phyloP scores from a whole-genome alignment of 352 stramenopile species.

The Globisporangium acanthophoron region DNA sequence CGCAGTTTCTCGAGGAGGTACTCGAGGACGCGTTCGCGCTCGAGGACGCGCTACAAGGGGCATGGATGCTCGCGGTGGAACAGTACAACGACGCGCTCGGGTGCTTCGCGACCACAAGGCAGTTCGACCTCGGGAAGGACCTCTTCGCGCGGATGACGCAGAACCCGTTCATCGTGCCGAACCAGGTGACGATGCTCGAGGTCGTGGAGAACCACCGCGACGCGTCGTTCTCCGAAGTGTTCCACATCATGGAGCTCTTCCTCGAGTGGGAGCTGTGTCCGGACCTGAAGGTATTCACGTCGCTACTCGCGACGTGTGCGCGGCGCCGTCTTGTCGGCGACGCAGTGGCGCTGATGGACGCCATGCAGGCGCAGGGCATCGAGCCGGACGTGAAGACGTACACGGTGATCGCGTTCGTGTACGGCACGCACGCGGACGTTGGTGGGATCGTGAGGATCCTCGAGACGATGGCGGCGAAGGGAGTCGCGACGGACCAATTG shows the following conservation, averaged over 20 bases:
- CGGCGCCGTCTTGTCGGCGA: conserved; percentile 49
- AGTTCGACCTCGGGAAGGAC: conserved; percentile 44
- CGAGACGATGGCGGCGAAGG: conserved; percentile 32
- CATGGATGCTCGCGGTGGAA: conserved; percentile 54
- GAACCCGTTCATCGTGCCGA: conserved; percentile 44
- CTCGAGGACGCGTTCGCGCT: conserved; percentile 44
- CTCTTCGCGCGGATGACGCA: conserved; percentile 59
- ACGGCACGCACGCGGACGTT: conserved; percentile 48
- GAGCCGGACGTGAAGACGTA: conserved; percentile 56
- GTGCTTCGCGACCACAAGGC: conserved; percentile 49
- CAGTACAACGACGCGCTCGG: conserved; percentile 79
- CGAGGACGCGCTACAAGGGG: conserved; percentile 32
- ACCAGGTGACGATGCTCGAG: conserved; percentile 75
- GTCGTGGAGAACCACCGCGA: conserved; percentile 69
- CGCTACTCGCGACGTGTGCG: conserved; percentile 61
- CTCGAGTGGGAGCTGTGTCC: conserved; percentile 46
- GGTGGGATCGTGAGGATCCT: conserved; percentile 37
- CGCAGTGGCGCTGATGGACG: conserved; percentile 39
- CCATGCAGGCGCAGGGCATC: conserved; percentile 45
- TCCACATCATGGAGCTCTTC: conserved; percentile 66
- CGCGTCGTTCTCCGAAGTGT: conserved; percentile 54
- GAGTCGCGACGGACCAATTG: conserved; percentile 35
- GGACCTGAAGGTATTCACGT: conserved; percentile 74
- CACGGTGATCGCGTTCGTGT: conserved; percentile 66
- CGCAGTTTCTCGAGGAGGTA: conserved; percentile 51